phyloP scores from a whole-genome alignment of 1,284 basidiomycete species.

The Phenoliferia sp. region DNA sequence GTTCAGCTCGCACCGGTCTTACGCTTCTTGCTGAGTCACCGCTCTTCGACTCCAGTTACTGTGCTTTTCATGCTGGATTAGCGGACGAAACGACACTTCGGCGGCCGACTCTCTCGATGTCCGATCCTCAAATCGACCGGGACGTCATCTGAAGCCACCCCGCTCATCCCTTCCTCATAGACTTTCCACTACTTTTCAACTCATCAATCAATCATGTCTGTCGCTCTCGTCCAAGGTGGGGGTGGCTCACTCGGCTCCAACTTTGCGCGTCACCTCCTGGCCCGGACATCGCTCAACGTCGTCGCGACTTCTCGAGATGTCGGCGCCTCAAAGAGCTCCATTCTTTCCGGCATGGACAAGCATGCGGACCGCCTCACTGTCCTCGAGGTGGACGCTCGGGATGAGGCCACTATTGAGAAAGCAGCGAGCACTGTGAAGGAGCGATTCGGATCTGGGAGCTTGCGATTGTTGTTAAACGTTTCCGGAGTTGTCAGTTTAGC shows the following conservation, averaged over 20 bases:
- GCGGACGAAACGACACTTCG: too few relatives aligned
- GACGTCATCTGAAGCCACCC: too few relatives aligned
- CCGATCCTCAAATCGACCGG: too few relatives aligned
- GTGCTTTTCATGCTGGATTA: too few relatives aligned
- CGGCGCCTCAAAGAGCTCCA: conserved; percentile 37
- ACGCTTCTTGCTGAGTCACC: too few relatives aligned
- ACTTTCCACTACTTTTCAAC: background rate
- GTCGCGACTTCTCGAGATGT: conserved; percentile 46
- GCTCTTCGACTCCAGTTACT: too few relatives aligned
- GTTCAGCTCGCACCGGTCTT: too few relatives aligned
- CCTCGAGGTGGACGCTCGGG: conserved; percentile 43
- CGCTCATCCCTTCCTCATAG: too few relatives aligned
- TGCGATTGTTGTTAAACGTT: conserved; percentile 47
- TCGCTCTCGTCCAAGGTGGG: conserved; percentile 35
- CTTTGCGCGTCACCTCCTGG: conserved; percentile 40
- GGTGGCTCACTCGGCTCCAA: conserved; percentile 28
- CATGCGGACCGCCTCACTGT: conserved; percentile 41
- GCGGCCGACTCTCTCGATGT: too few relatives aligned
- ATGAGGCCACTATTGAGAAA: conserved; percentile 44
- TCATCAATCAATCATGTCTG: conserved; percentile 25
- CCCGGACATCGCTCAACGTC: conserved; percentile 44
- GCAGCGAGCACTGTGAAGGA: conserved; percentile 43
- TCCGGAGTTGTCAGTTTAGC: conserved; percentile 45
- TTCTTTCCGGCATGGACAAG: conserved; percentile 32
- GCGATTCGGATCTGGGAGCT: conserved; percentile 42